Base-by-base conservation (phyloP, 2,329 filamentous ascomycete species). In the Trichoderma sp. region DNA sequence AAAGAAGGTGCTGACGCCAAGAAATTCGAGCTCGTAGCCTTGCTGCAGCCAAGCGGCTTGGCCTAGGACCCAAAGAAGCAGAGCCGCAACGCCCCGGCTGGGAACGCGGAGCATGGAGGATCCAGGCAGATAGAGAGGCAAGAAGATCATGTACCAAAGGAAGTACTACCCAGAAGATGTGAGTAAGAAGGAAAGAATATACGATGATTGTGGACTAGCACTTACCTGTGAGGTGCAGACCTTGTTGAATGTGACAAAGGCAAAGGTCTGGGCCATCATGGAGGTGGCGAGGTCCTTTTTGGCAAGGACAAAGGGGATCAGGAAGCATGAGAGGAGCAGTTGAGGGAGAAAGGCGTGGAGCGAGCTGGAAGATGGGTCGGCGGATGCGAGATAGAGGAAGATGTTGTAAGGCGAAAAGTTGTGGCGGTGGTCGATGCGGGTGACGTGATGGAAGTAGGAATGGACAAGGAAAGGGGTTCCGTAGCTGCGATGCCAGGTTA, bases 341-440 rank as follows among this genome's bases (percentile, higher is more conserved):
- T 99, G 96, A 0, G 96, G 96, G 18, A 96, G 70, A 75, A 99
- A 99, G 1, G 96, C 94, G 78, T 79, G 77, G 56, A 86, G 46
- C 21, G 79, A 74, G 1, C 80, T 74, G 1, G 79, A 75, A 0
- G 82, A 78, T 0, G 83, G 78, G 2, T 83, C 80, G 2, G 92
- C 89, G 0, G 96, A 97, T 60, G 90, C 90, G 52, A 97, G 86
- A 78, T 99, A 97, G 2, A 99, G 86, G 8, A 97, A 86, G 0
- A 90, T 92, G 79, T 97, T 97, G 84, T 98, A 99, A 1, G 94
- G 92, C 11, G 94, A 97, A 82, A 99, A 99, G 82, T 99, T 99
- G 82, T 99, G 96, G 16, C 96, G 91, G 80, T 99, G 96, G 78
- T 99, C 96, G 78, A 97, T 91, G 70, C 96, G 91, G 5, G 91